phyloP scores from a whole-genome alignment of 441 rosid genomes.

The Macaranga tanarius region DNA sequence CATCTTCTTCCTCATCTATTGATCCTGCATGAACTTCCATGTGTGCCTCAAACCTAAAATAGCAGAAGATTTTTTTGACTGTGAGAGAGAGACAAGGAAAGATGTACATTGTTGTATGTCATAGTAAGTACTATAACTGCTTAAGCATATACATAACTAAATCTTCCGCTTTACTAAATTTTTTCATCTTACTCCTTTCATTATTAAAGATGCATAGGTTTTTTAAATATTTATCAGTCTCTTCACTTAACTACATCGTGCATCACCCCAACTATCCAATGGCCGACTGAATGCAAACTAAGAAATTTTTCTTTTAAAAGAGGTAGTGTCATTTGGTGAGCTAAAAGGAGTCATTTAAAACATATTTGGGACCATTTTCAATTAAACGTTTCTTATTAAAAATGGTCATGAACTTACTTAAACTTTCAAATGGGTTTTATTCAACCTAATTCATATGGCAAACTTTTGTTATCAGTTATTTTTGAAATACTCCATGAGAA shows the following conservation, averaged over 20 bases:
- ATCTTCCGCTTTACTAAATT: background rate
- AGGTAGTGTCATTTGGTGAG: too few species aligned
- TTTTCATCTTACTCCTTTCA: background rate
- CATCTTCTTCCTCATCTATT: slow-evolving; percentile 97
- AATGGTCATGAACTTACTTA: too few species aligned
- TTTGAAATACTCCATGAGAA: too few species aligned
- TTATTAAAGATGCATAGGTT: background rate
- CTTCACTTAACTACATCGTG: background rate
- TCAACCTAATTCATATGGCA: too few species aligned
- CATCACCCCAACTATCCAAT: too few species aligned
- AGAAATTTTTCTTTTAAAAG: too few species aligned
- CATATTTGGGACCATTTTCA: too few species aligned
- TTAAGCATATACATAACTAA: background rate
- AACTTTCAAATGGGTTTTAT: too few species aligned
- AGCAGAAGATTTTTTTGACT: slow-evolving; percentile 16
- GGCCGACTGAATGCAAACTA: too few species aligned
- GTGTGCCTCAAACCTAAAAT: slow-evolving; percentile 94
- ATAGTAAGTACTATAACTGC: background rate
- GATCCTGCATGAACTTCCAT: slow-evolving; percentile 99
- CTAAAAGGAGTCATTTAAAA: too few species aligned
- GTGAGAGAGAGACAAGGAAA: slow-evolving; percentile 8
- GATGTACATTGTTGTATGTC: background rate
- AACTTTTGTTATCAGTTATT: too few species aligned
- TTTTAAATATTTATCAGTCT: background rate
- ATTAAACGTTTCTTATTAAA: too few species aligned